Evolutionary conservation across 2,329 filamentous ascomycete species (phyloP).

Genomic region (Gnomoniopsis sp.): DNA sequence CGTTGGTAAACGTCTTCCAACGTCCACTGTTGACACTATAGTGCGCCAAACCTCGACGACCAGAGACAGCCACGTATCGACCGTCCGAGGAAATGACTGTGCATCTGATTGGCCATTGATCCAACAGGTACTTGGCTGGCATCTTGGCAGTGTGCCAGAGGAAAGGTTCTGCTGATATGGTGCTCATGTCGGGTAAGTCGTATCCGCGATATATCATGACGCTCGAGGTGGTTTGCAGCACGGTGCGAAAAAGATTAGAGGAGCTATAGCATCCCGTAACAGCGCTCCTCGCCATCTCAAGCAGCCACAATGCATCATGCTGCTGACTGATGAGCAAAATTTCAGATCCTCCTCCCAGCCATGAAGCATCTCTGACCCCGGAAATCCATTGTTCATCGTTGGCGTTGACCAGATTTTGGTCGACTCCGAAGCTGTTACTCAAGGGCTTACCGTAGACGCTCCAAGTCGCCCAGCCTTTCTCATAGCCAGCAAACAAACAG

Average conservation of each 20-base stretch:
- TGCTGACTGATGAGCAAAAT: constrained; percentile 69
- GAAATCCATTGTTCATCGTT: constrained; percentile 84
- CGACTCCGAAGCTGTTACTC: constrained; percentile 76
- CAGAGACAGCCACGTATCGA: constrained; percentile 94
- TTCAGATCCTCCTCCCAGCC: constrained; percentile 86
- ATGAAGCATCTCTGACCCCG: constrained; percentile 73
- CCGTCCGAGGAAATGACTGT: constrained; percentile 89
- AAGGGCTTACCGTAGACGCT: constrained; percentile 93
- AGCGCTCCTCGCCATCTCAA: constrained; percentile 94
- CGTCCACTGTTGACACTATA: constrained; percentile 92
- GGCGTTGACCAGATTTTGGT: constrained; percentile 57
- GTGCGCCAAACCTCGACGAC: constrained; percentile 84
- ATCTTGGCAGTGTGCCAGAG: constrained; percentile 94
- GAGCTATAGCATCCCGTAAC: constrained; percentile 87
- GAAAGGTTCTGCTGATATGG: constrained; percentile 86
- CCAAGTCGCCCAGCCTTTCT: constrained; percentile 93
- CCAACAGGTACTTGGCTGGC: constrained; percentile 77
- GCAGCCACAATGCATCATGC: constrained; percentile 76
- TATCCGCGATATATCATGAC: constrained; percentile 93
- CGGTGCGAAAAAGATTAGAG: constrained; percentile 83
- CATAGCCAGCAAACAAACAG: constrained; percentile 89
- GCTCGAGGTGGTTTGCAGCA: constrained; percentile 83
- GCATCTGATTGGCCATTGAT: constrained; percentile 90
- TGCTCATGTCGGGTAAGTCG: constrained; percentile 83
- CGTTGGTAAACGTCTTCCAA: constrained; percentile 91